phyloP scores from a whole-genome alignment of 208 protist genomes.

The Trypanosoma avium region DNA sequence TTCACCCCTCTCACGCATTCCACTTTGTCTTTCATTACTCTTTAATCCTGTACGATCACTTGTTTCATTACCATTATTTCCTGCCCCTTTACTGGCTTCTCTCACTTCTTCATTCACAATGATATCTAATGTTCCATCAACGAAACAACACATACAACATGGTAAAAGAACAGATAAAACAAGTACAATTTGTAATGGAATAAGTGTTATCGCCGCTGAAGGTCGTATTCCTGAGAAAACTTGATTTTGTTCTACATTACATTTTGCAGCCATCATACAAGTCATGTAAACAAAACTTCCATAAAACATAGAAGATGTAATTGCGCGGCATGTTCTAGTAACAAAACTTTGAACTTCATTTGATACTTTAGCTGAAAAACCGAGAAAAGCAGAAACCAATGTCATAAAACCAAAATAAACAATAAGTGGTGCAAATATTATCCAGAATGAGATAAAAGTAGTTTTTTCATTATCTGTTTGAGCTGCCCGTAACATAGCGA shows the following conservation, averaged over 20 bases:
- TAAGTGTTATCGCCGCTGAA: constrained; percentile 33
- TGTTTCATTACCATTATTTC: no score
- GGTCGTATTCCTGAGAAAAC: constrained; percentile 27
- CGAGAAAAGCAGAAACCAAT: constrained; percentile 7
- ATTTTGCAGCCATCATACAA: constrained; percentile 57
- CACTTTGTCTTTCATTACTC: no score
- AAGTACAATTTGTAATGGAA: constrained; percentile 44
- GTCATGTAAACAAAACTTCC: constrained; percentile 46
- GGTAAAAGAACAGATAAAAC: constrained; percentile 24
- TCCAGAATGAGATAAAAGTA: constrained; percentile 46
- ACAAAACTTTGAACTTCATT: background rate
- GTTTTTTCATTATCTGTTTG: constrained; percentile 5
- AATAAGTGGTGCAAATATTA: constrained; percentile 56
- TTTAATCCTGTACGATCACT: no score
- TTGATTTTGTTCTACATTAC: constrained; percentile 45
- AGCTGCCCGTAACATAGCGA: constrained; percentile 34
- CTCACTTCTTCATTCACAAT: no score
- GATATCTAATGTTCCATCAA: background rate
- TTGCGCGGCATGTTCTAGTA: constrained; percentile 12
- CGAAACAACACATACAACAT: constrained; percentile 26
- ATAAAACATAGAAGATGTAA: constrained; percentile 20
- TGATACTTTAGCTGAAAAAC: background rate
- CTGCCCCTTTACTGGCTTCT: no score
- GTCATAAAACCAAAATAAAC: constrained; percentile 24
- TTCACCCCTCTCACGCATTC: no score